A percentile compares a stretch with the other conserved stretches of the same genome.
Conservation (phyloP, 73 alveolate species). For the Paramecium primaurelia region DNA sequence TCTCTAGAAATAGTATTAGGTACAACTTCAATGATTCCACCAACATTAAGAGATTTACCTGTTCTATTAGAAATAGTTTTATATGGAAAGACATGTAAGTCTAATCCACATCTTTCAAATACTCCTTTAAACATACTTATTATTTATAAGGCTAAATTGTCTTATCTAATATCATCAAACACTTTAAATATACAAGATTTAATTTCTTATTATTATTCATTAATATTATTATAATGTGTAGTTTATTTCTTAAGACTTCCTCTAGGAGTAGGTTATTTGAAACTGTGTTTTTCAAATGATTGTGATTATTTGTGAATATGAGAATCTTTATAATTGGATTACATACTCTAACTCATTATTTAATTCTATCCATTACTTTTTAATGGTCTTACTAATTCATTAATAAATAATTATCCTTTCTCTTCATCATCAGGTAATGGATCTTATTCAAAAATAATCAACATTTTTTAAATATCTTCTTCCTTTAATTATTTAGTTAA, state of each 20-base stretch:
- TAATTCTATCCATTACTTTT: background rate
- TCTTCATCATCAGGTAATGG: conserved; percentile 66
- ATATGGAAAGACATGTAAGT: conserved; percentile 89
- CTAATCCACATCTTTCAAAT: conserved; percentile 84
- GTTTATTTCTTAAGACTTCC: background rate
- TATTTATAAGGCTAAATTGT: conserved; percentile 87
- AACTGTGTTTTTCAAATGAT: background rate
- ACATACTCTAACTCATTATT: background rate
- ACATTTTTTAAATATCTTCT: conserved; percentile 1
- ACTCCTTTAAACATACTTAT: conserved; percentile 90
- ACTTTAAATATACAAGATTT: conserved; percentile 92
- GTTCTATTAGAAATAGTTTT: conserved; percentile 91
- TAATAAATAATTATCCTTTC: conserved; percentile 17
- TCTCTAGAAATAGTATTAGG: conserved; percentile 90
- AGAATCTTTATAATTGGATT: background rate
- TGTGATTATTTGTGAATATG: background rate
- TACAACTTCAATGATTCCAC: conserved; percentile 95
- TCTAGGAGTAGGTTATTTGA: background rate
- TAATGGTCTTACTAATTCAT: conserved; percentile 20
- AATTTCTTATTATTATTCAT: background rate
- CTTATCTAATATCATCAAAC: conserved; percentile 94
- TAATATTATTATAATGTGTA: background rate
- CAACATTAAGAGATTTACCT: conserved; percentile 84
- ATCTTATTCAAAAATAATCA: conserved; percentile 44
- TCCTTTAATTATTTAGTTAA: background rate